A percentile compares a stretch with the other conserved stretches of the same genome.
Evolutionary conservation across 768 basidiomycete species (phyloP).

Genomic region (Tricholoma saponaceum): DNA sequence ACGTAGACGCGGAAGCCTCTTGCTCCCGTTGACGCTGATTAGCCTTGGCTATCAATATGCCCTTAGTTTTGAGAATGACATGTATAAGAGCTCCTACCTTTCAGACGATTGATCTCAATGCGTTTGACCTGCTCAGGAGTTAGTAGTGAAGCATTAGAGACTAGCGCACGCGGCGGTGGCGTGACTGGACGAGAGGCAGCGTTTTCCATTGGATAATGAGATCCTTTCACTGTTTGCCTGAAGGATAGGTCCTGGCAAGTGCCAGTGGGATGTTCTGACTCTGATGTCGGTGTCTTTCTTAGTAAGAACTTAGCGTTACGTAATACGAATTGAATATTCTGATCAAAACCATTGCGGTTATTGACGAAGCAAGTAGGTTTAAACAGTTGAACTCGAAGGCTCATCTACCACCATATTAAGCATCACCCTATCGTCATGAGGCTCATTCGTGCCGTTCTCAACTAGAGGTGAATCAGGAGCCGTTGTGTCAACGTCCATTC

Average conservation of each 20-base stretch:
- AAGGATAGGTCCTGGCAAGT: too few relatives aligned
- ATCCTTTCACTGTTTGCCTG: too few relatives aligned
- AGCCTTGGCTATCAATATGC: slow-evolving; percentile 56
- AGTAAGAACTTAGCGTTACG: not conserved
- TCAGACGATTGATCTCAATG: slow-evolving; percentile 76
- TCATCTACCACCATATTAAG: slow-evolving; percentile 20
- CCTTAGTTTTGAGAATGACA: not conserved
- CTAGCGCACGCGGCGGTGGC: slow-evolving; percentile 29
- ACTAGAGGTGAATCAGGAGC: slow-evolving; percentile 18
- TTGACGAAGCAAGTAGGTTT: not conserved
- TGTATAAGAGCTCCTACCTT: slow-evolving; percentile 39
- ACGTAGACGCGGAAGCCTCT: slow-evolving; percentile 40
- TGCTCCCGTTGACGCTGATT: slow-evolving; percentile 65
- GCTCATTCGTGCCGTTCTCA: slow-evolving; percentile 17
- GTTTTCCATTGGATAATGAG: slow-evolving; percentile 18
- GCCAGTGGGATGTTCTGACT: too few relatives aligned
- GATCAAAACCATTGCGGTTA: too few relatives aligned
- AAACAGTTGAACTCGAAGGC: slow-evolving; percentile 1
- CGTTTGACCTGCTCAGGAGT: slow-evolving; percentile 69
- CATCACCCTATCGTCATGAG: slow-evolving; percentile 3
- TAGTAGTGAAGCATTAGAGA: slow-evolving; percentile 25
- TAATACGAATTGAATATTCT: not conserved
- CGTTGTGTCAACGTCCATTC: slow-evolving; percentile 44
- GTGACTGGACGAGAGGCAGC: slow-evolving; percentile 29
- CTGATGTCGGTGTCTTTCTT: too few relatives aligned